Evolutionary conservation across 805 yeast species (phyloP), one percentile per base, ranked within the genome.

Genomic region (Isabelozyma heimii): DNA sequence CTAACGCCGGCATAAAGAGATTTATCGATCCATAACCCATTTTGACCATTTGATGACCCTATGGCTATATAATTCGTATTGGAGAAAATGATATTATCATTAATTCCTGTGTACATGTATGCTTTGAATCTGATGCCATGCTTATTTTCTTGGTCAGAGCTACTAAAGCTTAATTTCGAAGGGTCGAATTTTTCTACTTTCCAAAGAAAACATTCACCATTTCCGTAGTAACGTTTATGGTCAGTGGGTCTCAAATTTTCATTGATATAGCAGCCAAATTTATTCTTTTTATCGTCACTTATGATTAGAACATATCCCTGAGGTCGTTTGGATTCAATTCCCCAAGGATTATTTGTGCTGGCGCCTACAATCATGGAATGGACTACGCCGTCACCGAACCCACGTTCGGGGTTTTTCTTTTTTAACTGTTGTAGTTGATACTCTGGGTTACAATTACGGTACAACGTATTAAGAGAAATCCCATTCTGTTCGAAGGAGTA

Each of bases 141-240:
- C 20, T 40, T 26, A 17, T 45, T 37, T 33, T 24, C 16, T 5
- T 5, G n/a, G 7, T 40, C 37, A 3, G 30, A 37, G 8, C 41
- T 40, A 20, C 41, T 16, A 47, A 52, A 54, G n/a, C 44, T 42
- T n/a, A 57, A 41, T 15, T 51, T 41, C 27, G 48, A 47, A 2
- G 56, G 60, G 33, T 55, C 67, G 63, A 46, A 75, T 28, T 62
- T 67, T 52, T 82, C 87, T n/a, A 80, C 60, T 54, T 85, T 87
- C 97, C 97, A 92, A 17, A 92, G 73, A 58, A 94, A 91, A 61
- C 98, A 91, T 65, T 92, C 97, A 0, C 97, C 97, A 67, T 91
- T 91, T 0, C 99, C 99, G 57, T 85, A 87, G 68, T 84, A 92
- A 49, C 89, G 76, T 58, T 81, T 82, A 44, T 80, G 80, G 44